phyloP scores from a whole-genome alignment of 306 rosid genomes.

The Potentilla sterilis region DNA sequence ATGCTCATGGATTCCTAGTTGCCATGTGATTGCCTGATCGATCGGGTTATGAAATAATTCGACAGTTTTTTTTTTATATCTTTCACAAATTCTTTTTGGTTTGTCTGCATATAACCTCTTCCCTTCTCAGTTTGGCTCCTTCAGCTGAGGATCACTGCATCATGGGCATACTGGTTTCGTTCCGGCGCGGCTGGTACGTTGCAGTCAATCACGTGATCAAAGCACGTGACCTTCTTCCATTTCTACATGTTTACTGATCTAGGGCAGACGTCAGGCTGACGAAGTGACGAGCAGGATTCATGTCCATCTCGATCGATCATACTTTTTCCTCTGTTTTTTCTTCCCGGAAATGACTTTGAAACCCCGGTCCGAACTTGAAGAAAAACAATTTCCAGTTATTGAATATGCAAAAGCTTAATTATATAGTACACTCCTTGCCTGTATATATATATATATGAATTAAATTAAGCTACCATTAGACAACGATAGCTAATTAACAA shows the following conservation, averaged over 20 bases:
- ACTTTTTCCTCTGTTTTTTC: background rate
- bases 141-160: slow-evolving; percentile 10
- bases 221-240: slow-evolving; percentile 17
- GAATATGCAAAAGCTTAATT: background rate
- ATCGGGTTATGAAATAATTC: background rate
- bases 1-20: background rate
- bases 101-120: background rate
- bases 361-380: background rate
- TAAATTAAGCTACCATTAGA: background rate
- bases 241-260: background rate
- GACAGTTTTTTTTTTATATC: background rate
- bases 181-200: background rate
- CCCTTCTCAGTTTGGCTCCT: slow-evolving; percentile 12
- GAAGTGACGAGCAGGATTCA: background rate
- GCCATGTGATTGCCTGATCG: slow-evolving; percentile 5
- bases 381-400: too few relatives aligned
- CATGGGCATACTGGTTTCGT: slow-evolving; percentile 7
- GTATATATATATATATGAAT: too few relatives aligned
- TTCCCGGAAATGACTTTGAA: background rate
- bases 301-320: background rate
- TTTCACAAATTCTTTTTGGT: background rate
- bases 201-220: slow-evolving; percentile 32
- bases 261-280: background rate
- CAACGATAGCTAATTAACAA: background rate
- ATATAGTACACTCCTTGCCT: too few relatives aligned